Conservation (phyloP, 192 early-diverging fungal genomes). For the Allomyces javanicus region DNA sequence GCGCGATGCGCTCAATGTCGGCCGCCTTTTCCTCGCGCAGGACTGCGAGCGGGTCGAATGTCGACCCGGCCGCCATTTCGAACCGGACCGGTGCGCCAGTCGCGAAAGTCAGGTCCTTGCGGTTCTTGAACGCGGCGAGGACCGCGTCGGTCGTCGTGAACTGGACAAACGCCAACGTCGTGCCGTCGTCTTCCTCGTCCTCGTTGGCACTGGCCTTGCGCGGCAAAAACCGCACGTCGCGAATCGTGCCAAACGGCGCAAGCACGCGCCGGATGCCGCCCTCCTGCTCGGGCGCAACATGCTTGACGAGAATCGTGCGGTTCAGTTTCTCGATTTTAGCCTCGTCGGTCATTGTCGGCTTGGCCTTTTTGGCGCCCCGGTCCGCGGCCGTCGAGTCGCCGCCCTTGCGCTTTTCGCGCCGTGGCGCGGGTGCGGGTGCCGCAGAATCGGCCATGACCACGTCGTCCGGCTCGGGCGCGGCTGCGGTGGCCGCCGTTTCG, state of each 20-base stretch:
- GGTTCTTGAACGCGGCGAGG: not conserved
- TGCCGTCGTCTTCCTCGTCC: not conserved
- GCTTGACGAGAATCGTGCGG: not conserved
- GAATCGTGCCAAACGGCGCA: not conserved
- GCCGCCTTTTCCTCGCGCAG: not conserved
- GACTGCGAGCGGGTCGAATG: not conserved
- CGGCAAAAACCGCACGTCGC: not conserved
- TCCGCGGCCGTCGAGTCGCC: not conserved
- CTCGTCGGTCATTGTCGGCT: not conserved
- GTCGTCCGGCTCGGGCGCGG: not conserved
- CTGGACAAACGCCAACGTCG: not conserved
- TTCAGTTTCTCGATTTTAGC: not conserved
- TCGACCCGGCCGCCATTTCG: not conserved
- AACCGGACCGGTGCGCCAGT: not conserved
- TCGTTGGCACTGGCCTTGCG: not conserved
- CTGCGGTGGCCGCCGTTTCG: not conserved
- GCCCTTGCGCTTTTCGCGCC: not conserved
- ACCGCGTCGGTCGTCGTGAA: not conserved
- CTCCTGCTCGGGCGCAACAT: not conserved
- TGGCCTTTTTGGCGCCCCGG: not conserved
- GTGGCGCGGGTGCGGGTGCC: not conserved
- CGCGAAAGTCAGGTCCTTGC: not conserved
- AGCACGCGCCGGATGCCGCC: not conserved
- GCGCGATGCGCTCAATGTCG: not conserved
- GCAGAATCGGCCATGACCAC: not conserved